These are phyloP conservation scores for Apiospora hydei DNA, from an alignment of 2,329 filamentous ascomycete species.

Conservation along the genomic window DNA sequence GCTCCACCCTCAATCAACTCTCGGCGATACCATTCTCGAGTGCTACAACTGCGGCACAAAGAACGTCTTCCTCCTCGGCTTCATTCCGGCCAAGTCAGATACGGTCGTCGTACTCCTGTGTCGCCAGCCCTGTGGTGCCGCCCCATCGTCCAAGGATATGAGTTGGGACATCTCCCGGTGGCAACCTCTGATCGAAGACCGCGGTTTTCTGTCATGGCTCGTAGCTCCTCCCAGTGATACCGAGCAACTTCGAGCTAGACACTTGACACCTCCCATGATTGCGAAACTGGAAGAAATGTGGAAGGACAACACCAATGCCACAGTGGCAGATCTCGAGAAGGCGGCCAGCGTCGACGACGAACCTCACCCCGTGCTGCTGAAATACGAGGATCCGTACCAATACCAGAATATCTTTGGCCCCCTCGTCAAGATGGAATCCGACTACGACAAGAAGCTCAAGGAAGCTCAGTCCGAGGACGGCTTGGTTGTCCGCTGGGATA, in stretches of 20 bases:
- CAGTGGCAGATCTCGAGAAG: constrained; percentile 90
- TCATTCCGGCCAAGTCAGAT: constrained; percentile 98
- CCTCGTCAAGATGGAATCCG: constrained; percentile 97
- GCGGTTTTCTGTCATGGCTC: constrained; percentile 93
- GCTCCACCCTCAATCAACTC: constrained; percentile 88
- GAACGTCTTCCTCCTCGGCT: constrained; percentile 96
- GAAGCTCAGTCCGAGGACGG: constrained; percentile 97
- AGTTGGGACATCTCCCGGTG: constrained; percentile 98
- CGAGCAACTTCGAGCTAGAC: constrained; percentile 93
- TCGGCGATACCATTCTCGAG: constrained; percentile 95
- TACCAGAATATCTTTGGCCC: constrained; percentile 99
- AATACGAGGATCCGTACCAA: constrained; percentile 97
- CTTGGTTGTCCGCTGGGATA: constrained; percentile 92
- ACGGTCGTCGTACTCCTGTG: constrained; percentile 97
- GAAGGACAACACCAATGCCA: constrained; percentile 93
- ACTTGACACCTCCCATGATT: constrained; percentile 92
- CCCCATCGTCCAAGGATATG: constrained; percentile 98
- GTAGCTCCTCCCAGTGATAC: constrained; percentile 89
- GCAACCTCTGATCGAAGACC: constrained; percentile 97
- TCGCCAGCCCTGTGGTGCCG: constrained; percentile 93
- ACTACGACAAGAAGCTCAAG: constrained; percentile 98
- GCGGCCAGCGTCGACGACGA: constrained; percentile 92
- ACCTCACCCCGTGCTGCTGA: constrained; percentile 87
- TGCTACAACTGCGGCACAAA: constrained; percentile 99
- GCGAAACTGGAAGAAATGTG: constrained; percentile 97